Base-by-base conservation (phyloP, 2,329 filamentous ascomycete species). In the Alternaria sp. region DNA sequence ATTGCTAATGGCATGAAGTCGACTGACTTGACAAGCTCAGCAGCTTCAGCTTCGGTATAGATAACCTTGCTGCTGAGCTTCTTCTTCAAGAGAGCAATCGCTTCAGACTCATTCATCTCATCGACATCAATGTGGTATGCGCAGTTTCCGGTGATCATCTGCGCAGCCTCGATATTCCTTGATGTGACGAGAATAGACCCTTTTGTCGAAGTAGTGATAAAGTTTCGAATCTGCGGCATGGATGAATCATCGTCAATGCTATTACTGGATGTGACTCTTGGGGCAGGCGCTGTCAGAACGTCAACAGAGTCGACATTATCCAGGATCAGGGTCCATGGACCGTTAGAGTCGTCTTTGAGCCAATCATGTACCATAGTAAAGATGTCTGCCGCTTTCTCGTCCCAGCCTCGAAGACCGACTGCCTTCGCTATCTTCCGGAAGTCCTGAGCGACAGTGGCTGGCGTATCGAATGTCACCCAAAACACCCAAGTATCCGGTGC, bases 251-350 rank as follows among this genome's bases (percentile, higher is more conserved):
- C 3, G 28, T 30, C 9, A 10, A 30, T 30, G 28, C 28, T 30
- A 65, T 20, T 22, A 20, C 25, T 11, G 22, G 36, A 22, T 41
- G 27, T 18, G 30, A 30, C 22, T 20, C 43, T 36, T 5, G 54
- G n/a, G 3, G 30, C 27, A 14, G 32, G 25, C 48, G n/a, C 28
- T 36, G 44, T 38, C n/a, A 68, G 60, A 9, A 67, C 57, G 9
- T 54, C 52, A 16, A 57, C 32, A 41, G 74, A 64, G 38, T 77
- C 74, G 5, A 68, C 68, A 38, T 76, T 77, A 44, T 79, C 76
- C 7, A 78, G 40, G 8, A 79, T 66, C 41, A 79, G 58, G 5
- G 78, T 48, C 75, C 74, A 78, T 16, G 44, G 54, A 4, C 71
- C 70, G 54, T 67, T 70, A 2, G 41, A 25, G 30, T 65, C 64